Percentiles rank a stretch among this genome's conserved stretches.
Conservation (phyloP, 2,329 filamentous ascomycete genomes). For the Verticillium alfalfae region DNA sequence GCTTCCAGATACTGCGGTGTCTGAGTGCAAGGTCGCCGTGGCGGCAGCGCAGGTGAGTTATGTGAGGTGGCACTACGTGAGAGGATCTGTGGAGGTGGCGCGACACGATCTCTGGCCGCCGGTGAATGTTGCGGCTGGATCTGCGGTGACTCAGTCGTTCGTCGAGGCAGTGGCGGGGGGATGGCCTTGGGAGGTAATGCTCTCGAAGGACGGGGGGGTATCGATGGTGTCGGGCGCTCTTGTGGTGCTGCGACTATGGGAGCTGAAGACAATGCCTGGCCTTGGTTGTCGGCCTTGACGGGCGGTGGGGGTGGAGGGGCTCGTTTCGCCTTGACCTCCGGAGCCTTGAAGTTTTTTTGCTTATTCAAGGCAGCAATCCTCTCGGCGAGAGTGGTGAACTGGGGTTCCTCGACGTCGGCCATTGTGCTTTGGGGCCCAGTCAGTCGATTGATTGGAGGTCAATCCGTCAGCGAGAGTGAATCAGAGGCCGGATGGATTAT, state of each 20-base stretch:
- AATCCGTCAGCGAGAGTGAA: no score
- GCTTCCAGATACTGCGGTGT: conserved; percentile 24
- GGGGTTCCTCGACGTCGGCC: conserved; percentile 57
- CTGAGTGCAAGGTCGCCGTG: conserved; percentile 42
- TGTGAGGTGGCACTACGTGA: conserved; percentile 28
- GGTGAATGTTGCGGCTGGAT: conserved; percentile 16
- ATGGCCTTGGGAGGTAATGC: conserved; percentile 16
- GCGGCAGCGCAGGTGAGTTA: conserved; percentile 42
- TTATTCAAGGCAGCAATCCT: conserved; percentile 59
- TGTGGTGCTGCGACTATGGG: conserved; percentile 15
- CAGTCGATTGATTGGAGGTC: no score
- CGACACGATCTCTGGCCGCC: conserved; percentile 17
- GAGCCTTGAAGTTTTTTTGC: conserved; percentile 51
- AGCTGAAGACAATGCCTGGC: conserved; percentile 28
- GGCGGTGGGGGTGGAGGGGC: conserved; percentile 42
- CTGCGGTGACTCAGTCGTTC: conserved; percentile 22
- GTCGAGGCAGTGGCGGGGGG: conserved; percentile 31
- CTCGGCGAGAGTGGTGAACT: conserved; percentile 55
- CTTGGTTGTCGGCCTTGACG: conserved; percentile 30
- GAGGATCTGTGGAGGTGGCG: conserved; percentile 28
- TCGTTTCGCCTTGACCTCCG: conserved; percentile 26
- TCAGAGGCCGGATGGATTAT: neutral
- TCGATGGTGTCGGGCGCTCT: conserved; percentile 21
- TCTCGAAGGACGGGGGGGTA: conserved; percentile 31
- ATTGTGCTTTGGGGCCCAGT: conserved; percentile 25